Evolutionary conservation across 139 green algal species (phyloP).

Genomic region (Chlorella sp.): DNA sequence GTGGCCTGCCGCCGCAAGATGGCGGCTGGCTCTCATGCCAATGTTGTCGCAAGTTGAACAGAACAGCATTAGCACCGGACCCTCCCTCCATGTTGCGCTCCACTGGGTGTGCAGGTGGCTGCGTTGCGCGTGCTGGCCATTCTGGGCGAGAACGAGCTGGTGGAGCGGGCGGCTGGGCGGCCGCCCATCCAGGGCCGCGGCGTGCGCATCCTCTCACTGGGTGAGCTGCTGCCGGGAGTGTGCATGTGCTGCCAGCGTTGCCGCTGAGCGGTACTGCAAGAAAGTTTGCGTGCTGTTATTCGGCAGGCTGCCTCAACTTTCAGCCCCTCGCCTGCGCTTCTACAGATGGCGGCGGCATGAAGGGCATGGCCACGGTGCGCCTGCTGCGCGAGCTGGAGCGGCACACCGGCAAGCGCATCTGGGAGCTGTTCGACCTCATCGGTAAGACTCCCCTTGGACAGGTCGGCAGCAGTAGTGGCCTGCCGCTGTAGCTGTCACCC

Average conservation of each 20-base stretch:
- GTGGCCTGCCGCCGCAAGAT: too few relatives aligned
- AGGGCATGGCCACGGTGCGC: constrained; percentile 81
- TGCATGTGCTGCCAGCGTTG: too few relatives aligned
- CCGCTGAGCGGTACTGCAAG: too few relatives aligned
- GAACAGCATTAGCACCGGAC: too few relatives aligned
- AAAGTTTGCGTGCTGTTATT: too few relatives aligned
- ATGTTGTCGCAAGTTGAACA: too few relatives aligned
- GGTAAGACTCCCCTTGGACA: constrained; percentile 2
- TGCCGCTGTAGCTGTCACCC: too few relatives aligned
- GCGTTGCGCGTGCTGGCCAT: constrained; percentile 72
- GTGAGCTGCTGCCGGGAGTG: neutral
- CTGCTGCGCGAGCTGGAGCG: constrained; percentile 82
- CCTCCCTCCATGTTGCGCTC: neutral
- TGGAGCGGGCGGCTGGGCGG: constrained; percentile 65
- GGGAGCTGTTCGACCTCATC: constrained; percentile 93
- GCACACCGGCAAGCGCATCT: constrained; percentile 67
- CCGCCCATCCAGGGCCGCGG: constrained; percentile 72
- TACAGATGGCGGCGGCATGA: constrained; percentile 39
- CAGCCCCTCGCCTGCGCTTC: neutral
- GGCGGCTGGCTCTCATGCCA: too few relatives aligned
- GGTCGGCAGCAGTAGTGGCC: neutral
- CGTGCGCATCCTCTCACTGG: constrained; percentile 92
- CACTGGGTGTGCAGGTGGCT: neutral
- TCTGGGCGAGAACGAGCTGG: constrained; percentile 83
- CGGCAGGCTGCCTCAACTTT: neutral